A percentile compares a stretch with the other conserved stretches of the same genome.
These are phyloP conservation scores for Rhododendron griersonianum DNA, from an alignment of 148 eudicot species.

Conservation along the genomic window DNA sequence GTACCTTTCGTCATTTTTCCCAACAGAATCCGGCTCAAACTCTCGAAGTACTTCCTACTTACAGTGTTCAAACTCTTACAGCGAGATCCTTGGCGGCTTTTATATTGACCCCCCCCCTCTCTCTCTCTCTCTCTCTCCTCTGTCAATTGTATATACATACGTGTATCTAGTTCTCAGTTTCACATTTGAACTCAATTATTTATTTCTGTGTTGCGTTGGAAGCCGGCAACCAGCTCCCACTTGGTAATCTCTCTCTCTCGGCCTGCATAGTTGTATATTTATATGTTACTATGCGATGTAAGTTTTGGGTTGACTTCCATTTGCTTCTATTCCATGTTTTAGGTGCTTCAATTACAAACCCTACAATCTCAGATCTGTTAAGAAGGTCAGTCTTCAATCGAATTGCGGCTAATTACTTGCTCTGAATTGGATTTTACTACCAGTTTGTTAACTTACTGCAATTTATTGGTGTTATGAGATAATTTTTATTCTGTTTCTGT, in stretches of 20 bases:
- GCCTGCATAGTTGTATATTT: neutral
- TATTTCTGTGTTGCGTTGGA: constrained; percentile 1
- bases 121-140: neutral
- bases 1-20: no score
- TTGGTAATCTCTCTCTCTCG: neutral
- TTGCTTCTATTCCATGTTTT: neutral
- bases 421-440: neutral
- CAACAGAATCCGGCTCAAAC: no score
- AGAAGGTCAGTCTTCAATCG: constrained; percentile 3
- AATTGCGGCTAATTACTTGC: neutral
- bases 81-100: constrained; percentile 12
- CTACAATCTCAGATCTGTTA: neutral
- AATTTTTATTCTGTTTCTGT: neutral
- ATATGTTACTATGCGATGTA: neutral
- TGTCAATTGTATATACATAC: neutral
- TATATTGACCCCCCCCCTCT: neutral
- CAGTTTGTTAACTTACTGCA: neutral
- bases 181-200: neutral
- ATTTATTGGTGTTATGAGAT: neutral
- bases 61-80: neutral
- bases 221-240: neutral
- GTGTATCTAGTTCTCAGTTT: neutral
- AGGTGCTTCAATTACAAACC: neutral
- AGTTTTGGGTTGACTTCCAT: neutral
- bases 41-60: no score